Percentiles rank a stretch among this genome's conserved stretches.
phyloP scores from a whole-genome alignment of 371 early-diverging fungal genomes.

The Mucor plumbeus region DNA sequence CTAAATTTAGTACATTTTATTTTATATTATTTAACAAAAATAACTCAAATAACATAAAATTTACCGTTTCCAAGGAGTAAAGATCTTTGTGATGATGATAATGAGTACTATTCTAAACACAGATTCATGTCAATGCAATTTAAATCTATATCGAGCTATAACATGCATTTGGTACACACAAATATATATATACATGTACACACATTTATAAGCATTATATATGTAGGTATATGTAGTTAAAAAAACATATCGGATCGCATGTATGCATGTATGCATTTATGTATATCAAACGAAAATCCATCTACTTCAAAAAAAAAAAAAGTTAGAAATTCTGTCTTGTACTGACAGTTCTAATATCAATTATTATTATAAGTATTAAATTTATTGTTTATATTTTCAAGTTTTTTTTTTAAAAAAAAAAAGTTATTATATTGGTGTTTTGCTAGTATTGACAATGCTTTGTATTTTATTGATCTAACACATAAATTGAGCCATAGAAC shows the following conservation, averaged over 20 bases:
- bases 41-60: not conserved
- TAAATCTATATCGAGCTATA: not conserved
- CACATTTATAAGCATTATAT: not conserved
- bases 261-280: not conserved
- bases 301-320: too few relatives aligned
- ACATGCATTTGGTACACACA: not conserved
- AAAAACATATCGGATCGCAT: not conserved
- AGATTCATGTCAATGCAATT: conserved; percentile 4
- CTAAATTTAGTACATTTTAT: not conserved
- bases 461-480: not conserved
- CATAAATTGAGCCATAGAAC: too few relatives aligned
- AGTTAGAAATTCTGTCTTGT: too few relatives aligned
- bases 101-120: not conserved
- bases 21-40: not conserved
- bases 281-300: too few relatives aligned
- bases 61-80: not conserved
- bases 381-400: not conserved
- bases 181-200: not conserved
- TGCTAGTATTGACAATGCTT: not conserved
- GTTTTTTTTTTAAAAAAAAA: too few relatives aligned
- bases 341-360: too few relatives aligned
- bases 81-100: not conserved
- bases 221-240: not conserved
- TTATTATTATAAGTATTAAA: too few relatives aligned
- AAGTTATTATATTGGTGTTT: not conserved